A percentile compares a stretch with the other conserved stretches of the same genome.
Conservation (phyloP, 352 stramenopile genomes). For the Phytopythium vexans region DNA sequence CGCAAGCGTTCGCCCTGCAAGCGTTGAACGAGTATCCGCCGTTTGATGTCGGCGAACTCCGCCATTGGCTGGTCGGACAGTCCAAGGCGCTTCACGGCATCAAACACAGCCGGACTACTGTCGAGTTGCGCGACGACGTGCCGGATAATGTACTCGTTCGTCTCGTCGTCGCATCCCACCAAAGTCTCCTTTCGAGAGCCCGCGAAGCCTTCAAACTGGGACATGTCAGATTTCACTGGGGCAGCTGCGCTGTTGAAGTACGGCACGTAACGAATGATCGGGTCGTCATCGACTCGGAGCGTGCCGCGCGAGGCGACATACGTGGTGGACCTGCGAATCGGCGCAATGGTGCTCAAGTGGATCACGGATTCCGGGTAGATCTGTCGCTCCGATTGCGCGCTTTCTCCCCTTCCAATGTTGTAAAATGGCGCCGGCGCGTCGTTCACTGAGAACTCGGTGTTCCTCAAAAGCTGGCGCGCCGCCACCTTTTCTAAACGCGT, state of each 20-base stretch:
- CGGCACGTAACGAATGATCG: conserved; percentile 78
- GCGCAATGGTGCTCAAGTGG: conserved; percentile 36
- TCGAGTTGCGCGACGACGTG: conserved; percentile 41
- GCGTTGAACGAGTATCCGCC: conserved; percentile 15
- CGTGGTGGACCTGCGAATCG: conserved; percentile 59
- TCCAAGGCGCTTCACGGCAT: conserved; percentile 39
- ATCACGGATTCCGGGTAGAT: conserved; percentile 34
- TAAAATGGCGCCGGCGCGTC: conserved; percentile 30
- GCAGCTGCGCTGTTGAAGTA: conserved; percentile 36
- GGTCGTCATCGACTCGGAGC: conserved; percentile 69
- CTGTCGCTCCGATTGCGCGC: conserved; percentile 21
- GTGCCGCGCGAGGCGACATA: conserved; percentile 49
- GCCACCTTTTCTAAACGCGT: conserved; percentile 47
- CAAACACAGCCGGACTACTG: conserved; percentile 38
- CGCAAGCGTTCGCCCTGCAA: too few relatives aligned
- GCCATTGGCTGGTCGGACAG: conserved; percentile 52
- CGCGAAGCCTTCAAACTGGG: conserved; percentile 35
- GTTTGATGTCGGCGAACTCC: conserved; percentile 52
- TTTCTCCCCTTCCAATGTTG: conserved; percentile 42
- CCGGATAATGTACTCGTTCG: conserved; percentile 60
- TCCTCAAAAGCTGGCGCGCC: conserved; percentile 34
- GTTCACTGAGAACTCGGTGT: conserved; percentile 14
- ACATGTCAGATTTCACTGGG: conserved; percentile 16
- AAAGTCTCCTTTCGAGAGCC: conserved; percentile 30
- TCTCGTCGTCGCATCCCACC: conserved; percentile 56